phyloP scores from a whole-genome alignment of 1,284 basidiomycete species.

The Sporisorium graminicola region DNA sequence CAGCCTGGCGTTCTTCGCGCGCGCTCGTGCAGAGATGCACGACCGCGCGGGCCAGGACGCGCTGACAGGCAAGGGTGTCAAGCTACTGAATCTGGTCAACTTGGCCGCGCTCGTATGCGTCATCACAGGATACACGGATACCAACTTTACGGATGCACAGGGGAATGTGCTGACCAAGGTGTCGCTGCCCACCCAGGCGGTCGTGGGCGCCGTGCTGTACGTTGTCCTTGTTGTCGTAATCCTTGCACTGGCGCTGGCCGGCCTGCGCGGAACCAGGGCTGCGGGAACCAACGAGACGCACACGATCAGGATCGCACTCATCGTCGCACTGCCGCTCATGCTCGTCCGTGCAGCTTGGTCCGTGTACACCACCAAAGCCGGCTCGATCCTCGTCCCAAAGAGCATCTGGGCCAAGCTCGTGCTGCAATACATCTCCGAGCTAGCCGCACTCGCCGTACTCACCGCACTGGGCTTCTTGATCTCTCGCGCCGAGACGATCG shows the following conservation, averaged over 20 bases:
- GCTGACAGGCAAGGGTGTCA: too few relatives aligned
- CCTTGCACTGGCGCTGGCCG: not conserved
- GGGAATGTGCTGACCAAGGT: constrained; percentile 11
- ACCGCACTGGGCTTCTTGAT: constrained; percentile 16
- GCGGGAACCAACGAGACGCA: not conserved
- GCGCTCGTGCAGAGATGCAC: too few relatives aligned
- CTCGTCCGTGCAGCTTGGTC: constrained; percentile 19
- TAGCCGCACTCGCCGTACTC: constrained; percentile 6
- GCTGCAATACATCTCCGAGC: constrained; percentile 25
- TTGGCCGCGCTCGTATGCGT: constrained; percentile 28
- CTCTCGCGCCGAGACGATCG: not conserved
- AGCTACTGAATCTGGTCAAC: constrained; percentile 39
- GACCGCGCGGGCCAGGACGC: too few relatives aligned
- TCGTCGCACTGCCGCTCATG: constrained; percentile 16
- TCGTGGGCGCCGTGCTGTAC: constrained; percentile 27
- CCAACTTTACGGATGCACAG: constrained; percentile 2
- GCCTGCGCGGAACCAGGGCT: not conserved
- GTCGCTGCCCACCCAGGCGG: constrained; percentile 7
- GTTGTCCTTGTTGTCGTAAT: constrained; percentile 12
- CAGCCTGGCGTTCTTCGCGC: constrained; percentile 19
- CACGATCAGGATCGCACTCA: not conserved
- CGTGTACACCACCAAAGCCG: constrained; percentile 12
- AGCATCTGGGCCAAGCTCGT: constrained; percentile 29
- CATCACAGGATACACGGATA: constrained; percentile 24
- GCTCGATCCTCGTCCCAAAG: constrained; percentile 8